Evolutionary conservation across 179 eudicot genomes (phyloP).

Genomic region (Beta macrorhiza): DNA sequence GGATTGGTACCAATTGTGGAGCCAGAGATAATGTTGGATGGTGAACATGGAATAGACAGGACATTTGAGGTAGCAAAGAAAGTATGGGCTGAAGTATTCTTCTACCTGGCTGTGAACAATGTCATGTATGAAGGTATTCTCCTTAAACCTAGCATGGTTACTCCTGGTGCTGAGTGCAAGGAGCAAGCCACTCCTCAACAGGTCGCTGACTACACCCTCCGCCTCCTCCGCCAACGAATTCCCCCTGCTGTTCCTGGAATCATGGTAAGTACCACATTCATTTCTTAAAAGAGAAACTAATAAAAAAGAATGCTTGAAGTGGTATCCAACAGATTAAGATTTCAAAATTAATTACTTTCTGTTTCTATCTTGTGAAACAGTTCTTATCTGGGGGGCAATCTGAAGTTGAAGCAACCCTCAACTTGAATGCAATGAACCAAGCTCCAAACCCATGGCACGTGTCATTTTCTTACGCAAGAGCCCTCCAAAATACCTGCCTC

Average conservation of each 20-base stretch:
- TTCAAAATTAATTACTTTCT: background rate
- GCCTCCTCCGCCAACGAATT: constrained; percentile 44
- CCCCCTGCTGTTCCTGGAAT: constrained; percentile 66
- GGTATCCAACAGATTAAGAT: background rate
- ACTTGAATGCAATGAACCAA: constrained; percentile 71
- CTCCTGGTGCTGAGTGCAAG: constrained; percentile 62
- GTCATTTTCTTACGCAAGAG: constrained; percentile 61
- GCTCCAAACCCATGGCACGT: constrained; percentile 69
- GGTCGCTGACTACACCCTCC: constrained; percentile 49
- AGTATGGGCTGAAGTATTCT: constrained; percentile 65
- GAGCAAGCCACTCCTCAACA: constrained; percentile 46
- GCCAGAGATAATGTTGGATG: constrained; percentile 61
- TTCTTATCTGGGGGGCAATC: constrained; percentile 65
- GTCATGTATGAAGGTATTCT: constrained; percentile 60
- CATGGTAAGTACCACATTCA: constrained; percentile 39
- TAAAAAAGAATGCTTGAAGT: background rate
- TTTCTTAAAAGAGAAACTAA: background rate
- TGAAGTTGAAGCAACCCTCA: constrained; percentile 57
- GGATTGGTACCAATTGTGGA: constrained; percentile 65
- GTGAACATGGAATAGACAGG: constrained; percentile 59
- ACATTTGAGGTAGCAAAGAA: constrained; percentile 54
- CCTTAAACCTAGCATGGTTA: constrained; percentile 67
- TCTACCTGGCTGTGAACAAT: constrained; percentile 56
- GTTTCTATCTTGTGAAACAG: constrained; percentile 26
- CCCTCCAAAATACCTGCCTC: constrained; percentile 61